Conservation (phyloP, 208 protist species). For the Angomonas deanei region DNA sequence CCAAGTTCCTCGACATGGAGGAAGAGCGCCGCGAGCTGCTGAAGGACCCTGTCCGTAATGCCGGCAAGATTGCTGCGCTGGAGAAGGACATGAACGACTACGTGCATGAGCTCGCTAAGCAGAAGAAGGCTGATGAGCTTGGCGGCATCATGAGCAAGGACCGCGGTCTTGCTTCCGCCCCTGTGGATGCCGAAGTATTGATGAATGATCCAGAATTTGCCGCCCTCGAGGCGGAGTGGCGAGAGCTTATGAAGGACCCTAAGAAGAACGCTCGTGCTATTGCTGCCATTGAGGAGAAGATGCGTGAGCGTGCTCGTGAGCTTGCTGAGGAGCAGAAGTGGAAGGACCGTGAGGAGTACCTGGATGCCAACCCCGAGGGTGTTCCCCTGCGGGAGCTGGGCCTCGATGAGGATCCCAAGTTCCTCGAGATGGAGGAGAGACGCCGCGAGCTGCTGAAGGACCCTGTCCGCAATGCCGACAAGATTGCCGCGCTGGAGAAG, state of each 20-base stretch:
- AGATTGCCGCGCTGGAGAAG: slow-evolving; percentile 48
- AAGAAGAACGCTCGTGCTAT: slow-evolving; percentile 7
- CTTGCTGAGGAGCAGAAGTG: slow-evolving; percentile 7
- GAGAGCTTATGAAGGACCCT: slow-evolving; percentile 11
- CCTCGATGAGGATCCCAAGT: slow-evolving; percentile 44
- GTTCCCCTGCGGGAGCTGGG: slow-evolving; percentile 51
- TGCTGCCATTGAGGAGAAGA: background rate
- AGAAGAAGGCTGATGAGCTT: slow-evolving; percentile 15
- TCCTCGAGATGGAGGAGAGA: slow-evolving; percentile 51
- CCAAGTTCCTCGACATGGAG: slow-evolving; percentile 63
- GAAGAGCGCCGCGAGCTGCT: slow-evolving; percentile 45
- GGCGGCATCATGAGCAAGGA: background rate
- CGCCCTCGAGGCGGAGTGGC: slow-evolving; percentile 20
- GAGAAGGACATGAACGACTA: slow-evolving; percentile 17
- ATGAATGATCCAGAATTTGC: slow-evolving; percentile 17
- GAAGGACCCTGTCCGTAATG: slow-evolving; percentile 44
- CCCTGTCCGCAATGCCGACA: slow-evolving; percentile 24
- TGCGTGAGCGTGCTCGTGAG: slow-evolving; percentile 21
- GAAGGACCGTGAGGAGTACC: slow-evolving; percentile 19
- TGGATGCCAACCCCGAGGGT: slow-evolving; percentile 66
- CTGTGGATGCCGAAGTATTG: too few relatives aligned
- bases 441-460: slow-evolving; percentile 47
- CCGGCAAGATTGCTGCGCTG: background rate
- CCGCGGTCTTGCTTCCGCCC: too few relatives aligned
- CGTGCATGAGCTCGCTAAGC: slow-evolving; percentile 9